Evolutionary conservation across 805 yeast species (phyloP).

Genomic region (Pichia thaimueangensis): DNA sequence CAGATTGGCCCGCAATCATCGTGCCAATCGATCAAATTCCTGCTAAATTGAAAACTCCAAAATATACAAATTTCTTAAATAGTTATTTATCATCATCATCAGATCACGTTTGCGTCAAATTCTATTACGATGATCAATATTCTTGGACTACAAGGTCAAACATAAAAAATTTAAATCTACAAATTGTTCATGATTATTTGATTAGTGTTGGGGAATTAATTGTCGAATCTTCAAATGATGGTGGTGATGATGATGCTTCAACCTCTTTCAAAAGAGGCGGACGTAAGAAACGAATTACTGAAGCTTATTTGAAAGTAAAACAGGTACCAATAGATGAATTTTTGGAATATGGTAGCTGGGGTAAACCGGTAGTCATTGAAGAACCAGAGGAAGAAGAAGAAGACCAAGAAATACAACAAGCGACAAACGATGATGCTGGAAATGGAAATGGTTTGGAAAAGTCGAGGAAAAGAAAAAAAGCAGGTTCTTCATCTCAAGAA

Average conservation of each 20-base stretch:
- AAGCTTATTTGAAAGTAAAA: conserved; percentile 27
- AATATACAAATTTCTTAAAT: conserved; percentile 25
- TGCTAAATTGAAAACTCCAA: conserved; percentile 50
- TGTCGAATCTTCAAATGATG: too few relatives aligned
- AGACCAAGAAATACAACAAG: conserved; percentile 4
- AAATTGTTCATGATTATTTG: conserved; percentile 33
- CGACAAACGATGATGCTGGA: conserved; percentile 5
- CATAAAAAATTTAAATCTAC: conserved; percentile 38
- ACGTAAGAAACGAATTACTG: conserved; percentile 22
- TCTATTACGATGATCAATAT: conserved; percentile 66
- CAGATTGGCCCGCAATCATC: conserved; percentile 89
- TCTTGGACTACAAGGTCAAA: conserved; percentile 58
- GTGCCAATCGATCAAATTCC: conserved; percentile 59
- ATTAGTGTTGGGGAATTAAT: conserved; percentile 29
- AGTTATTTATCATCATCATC: conserved; percentile 6
- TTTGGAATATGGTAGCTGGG: conserved; percentile 36
- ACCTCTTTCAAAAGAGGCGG: conserved; percentile 8
- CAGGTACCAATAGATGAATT: conserved; percentile 47
- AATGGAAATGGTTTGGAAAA: background rate
- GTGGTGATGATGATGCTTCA: background rate
- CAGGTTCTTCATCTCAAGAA: background rate
- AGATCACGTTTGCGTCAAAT: conserved; percentile 45
- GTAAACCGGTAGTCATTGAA: conserved; percentile 29
- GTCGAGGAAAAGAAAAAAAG: conserved; percentile 21
- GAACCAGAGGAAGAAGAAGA: conserved; percentile 9